Evolutionary conservation across 192 early-diverging fungal genomes (phyloP), one percentile per base, ranked within the genome.

Genomic region (Coemansia furcata): DNA sequence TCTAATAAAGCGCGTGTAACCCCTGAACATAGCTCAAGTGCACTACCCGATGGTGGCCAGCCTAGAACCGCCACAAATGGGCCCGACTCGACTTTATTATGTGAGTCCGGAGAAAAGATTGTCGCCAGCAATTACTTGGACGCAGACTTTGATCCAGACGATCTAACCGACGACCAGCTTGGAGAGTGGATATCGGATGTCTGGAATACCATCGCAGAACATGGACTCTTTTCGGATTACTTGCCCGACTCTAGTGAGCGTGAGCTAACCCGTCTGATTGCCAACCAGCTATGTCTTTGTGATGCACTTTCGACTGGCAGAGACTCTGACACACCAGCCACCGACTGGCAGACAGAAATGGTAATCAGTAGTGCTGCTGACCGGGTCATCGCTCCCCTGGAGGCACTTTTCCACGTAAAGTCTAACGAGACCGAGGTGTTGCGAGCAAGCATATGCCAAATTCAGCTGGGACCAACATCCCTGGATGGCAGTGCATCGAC

Each of bases 91-190:
- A n/a, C 30, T 4, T 32, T 55, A 12, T 19, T 10, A 3, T 35
- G 52, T 15, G 52, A 55, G 17, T 33, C 52, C 15, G 30, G 15
- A 2, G 52, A 17, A 4, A 55, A 55, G 52, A 14, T 12, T 14
- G 14, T 55, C 11, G 15, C 3, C 7, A n/a, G 32, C 29, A 12
- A 35, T 33, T 32, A 32, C 30, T 4, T 32, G 17, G 66, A 68
- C 17, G 42, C 49, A 6, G 78, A 69, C 6, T 80, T 80, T 69
- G 73, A 75, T 37, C 73, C 67, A 3, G 63, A 72, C 43, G 73
- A 72, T 42, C 33, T 40, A 23, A 66, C 78, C 0, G 78, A 75
- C 60, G 61, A 63, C 17, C 72, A 75, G 60, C 69, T 80, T 19
- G 66, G 17, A 11, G 40, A 35, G 11, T 80, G 78, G 78, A 75